phyloP scores from a whole-genome alignment of 2,329 filamentous ascomycete genomes.

The Botrytis medusae region DNA sequence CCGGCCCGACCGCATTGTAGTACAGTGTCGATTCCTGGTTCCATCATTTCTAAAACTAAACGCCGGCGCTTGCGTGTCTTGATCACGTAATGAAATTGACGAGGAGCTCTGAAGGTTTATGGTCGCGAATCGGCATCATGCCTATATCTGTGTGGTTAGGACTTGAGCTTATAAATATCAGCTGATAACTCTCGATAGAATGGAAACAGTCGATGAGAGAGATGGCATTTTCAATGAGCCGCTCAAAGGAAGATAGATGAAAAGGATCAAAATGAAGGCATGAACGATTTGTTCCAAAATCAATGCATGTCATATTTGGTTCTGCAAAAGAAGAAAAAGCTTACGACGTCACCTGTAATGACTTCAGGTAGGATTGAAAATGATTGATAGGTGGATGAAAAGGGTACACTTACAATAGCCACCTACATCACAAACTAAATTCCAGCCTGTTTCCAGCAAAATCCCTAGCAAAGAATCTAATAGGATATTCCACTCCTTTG shows the following conservation, averaged over 20 bases:
- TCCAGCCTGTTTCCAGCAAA: slow-evolving; percentile 56
- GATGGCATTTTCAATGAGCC: background rate
- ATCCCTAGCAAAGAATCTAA: slow-evolving; percentile 61
- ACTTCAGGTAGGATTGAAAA: background rate
- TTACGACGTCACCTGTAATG: background rate
- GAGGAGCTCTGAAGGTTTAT: background rate
- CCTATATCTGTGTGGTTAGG: background rate
- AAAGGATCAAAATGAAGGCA: no score
- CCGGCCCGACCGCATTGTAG: background rate
- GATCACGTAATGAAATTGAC: background rate
- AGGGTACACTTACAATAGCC: background rate
- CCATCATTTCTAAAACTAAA: background rate
- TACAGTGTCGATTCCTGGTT: background rate
- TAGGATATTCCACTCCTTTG: slow-evolving; percentile 59
- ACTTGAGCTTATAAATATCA: background rate
- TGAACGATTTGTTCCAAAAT: no score
- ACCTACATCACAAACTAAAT: slow-evolving; percentile 46
- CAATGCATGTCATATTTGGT: background rate
- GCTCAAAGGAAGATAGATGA: background rate
- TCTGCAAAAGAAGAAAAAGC: background rate
- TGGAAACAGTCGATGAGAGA: background rate
- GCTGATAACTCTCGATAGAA: background rate
- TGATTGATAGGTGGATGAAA: background rate
- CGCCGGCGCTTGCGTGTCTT: no score
- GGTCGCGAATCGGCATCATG: background rate